Evolutionary conservation across 768 basidiomycete species (phyloP).

Genomic region (Collybiopsis confluens): DNA sequence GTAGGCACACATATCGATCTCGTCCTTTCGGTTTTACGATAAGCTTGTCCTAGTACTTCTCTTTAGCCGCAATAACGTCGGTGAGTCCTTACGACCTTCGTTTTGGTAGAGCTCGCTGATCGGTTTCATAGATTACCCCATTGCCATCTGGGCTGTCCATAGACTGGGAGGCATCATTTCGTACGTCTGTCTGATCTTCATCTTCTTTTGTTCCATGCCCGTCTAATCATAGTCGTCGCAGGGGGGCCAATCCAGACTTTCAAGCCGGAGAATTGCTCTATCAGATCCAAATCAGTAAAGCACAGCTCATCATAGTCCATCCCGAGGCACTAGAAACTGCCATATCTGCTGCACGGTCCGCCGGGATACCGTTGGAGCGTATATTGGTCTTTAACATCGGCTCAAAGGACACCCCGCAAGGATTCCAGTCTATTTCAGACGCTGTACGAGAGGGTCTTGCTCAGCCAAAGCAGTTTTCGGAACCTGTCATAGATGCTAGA

Average conservation of each 20-base stretch:
- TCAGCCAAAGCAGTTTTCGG: slow-evolving; percentile 33
- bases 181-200: slow-evolving; percentile 15
- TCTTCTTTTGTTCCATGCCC: slow-evolving; percentile 40
- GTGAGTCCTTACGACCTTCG: slow-evolving; percentile 26
- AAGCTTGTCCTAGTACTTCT: slow-evolving; percentile 42
- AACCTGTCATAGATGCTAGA: too few species aligned
- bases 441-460: not conserved
- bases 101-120: not conserved
- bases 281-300: slow-evolving; percentile 42
- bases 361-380: slow-evolving; percentile 37
- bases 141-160: slow-evolving; percentile 57
- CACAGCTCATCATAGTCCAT: slow-evolving; percentile 46
- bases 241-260: slow-evolving; percentile 46
- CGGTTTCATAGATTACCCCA: slow-evolving; percentile 43
- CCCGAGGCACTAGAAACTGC: slow-evolving; percentile 40
- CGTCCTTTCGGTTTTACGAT: not conserved
- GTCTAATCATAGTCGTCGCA: not conserved
- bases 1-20: slow-evolving; percentile 24
- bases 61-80: slow-evolving; percentile 61
- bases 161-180: not conserved
- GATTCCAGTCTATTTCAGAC: not conserved
- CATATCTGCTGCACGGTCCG: not conserved
- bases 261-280: slow-evolving; percentile 53
- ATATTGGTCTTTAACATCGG: slow-evolving; percentile 39
- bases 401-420: slow-evolving; percentile 17